A percentile compares a stretch with the other conserved stretches of the same genome.
phyloP scores from a whole-genome alignment of 2,329 filamentous ascomycete genomes.

The Trichoderma cornu-damae region DNA sequence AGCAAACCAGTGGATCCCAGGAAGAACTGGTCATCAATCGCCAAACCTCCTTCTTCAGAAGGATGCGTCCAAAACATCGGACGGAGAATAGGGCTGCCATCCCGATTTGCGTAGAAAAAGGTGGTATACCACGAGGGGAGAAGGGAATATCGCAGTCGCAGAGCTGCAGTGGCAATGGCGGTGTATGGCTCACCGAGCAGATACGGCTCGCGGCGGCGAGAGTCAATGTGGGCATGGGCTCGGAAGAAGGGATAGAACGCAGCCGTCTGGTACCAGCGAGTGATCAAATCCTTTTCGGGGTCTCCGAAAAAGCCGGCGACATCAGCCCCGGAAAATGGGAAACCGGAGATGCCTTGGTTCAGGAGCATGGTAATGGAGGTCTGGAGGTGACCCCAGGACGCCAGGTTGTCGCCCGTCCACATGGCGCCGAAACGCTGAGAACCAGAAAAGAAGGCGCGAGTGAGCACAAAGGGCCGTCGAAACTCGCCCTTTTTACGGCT shows the following conservation, averaged over 20 bases:
- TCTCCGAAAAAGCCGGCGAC: constrained; percentile 98
- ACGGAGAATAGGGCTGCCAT: constrained; percentile 80
- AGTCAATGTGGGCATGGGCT: constrained; percentile 93
- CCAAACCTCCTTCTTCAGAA: constrained; percentile 77
- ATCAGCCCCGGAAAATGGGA: constrained; percentile 90
- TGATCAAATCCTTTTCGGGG: constrained; percentile 83
- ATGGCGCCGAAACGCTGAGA: constrained; percentile 87
- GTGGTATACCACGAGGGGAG: constrained; percentile 95
- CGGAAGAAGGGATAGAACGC: constrained; percentile 99
- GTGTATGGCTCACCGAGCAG: constrained; percentile 79
- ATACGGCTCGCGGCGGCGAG: constrained; percentile 90
- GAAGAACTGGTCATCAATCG: constrained; percentile 89
- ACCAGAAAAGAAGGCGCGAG: constrained; percentile 85
- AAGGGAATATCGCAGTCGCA: constrained; percentile 82
- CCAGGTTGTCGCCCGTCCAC: constrained; percentile 99
- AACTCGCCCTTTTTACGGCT: constrained; percentile 81
- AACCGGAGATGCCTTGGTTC: constrained; percentile 87
- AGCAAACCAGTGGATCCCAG: constrained; percentile 82
- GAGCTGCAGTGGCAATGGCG: constrained; percentile 77
- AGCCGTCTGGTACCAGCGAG: constrained; percentile 93
- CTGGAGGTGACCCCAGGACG: constrained; percentile 85
- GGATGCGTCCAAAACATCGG: constrained; percentile 94
- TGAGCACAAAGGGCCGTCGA: constrained; percentile 85
- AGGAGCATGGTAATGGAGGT: constrained; percentile 89
- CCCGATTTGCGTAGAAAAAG: constrained; percentile 80